phyloP scores from a whole-genome alignment of 176 grass and related monocot genomes.

The Aegilops longissima region DNA sequence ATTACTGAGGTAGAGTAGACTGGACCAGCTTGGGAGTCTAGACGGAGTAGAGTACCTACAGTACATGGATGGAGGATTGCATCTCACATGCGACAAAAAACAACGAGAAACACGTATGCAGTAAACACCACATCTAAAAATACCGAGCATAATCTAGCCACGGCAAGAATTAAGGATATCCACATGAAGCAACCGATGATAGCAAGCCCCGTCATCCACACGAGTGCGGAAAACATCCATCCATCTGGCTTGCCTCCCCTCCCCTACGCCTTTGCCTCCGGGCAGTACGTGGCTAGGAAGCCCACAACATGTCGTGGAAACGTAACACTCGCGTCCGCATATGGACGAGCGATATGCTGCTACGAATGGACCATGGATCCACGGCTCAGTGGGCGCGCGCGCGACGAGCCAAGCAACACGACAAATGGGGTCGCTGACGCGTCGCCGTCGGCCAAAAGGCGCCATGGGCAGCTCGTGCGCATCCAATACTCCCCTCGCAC shows the following conservation, averaged over 20 bases:
- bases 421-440: slow-evolving; percentile 31
- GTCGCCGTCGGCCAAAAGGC: slow-evolving; percentile 37
- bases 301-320: neutral
- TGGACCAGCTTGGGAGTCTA: too few species aligned
- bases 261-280: neutral
- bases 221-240: neutral
- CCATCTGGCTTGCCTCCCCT: neutral
- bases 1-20: too few species aligned
- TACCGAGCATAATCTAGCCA: neutral
- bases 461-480: neutral
- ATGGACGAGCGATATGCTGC: neutral
- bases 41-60: too few species aligned
- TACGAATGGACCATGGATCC: neutral
- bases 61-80: too few species aligned
- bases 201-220: neutral
- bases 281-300: neutral
- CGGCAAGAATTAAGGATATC: neutral
- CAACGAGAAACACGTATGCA: neutral
- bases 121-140: neutral
- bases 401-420: neutral
- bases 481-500: too few species aligned
- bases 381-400: neutral
- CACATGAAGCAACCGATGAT: neutral
- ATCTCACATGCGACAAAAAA: too few species aligned
- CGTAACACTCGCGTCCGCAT: too few species aligned